These are phyloP conservation scores for Grigorovia yakushimaensis DNA, from an alignment of 805 yeast species.

Conservation along the genomic window DNA sequence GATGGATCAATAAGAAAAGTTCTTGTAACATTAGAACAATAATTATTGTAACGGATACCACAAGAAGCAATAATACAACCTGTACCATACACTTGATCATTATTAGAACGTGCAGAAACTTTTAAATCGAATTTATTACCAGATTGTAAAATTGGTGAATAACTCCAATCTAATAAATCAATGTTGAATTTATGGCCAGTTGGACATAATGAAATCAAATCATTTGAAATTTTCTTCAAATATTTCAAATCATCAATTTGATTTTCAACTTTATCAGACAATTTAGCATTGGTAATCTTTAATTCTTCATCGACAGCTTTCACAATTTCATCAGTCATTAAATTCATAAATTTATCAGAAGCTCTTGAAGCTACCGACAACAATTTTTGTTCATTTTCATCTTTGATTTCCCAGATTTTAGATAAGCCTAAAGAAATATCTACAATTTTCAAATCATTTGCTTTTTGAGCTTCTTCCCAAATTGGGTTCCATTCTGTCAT, in stretches of 20 bases:
- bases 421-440: conserved; percentile 50
- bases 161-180: conserved; percentile 82
- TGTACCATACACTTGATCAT: conserved; percentile 51
- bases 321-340: conserved; percentile 81
- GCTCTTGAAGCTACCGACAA: conserved; percentile 66
- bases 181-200: conserved; percentile 61
- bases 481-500: conserved; percentile 64
- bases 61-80: conserved; percentile 78
- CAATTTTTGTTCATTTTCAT: conserved; percentile 60
- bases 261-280: conserved; percentile 69
- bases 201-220: conserved; percentile 27
- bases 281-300: conserved; percentile 58
- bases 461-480: conserved; percentile 32
- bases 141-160: conserved; percentile 82
- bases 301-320: conserved; percentile 78
- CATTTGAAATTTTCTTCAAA: conserved; percentile 45
- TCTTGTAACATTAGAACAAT: conserved; percentile 81
- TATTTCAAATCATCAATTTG: conserved; percentile 74
- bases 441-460: conserved; percentile 32
- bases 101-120: conserved; percentile 71
- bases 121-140: conserved; percentile 77
- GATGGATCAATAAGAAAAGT: conserved; percentile 88
- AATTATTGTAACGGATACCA: conserved; percentile 79
- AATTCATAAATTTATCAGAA: conserved; percentile 68
- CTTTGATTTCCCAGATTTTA: conserved; percentile 61